Evolutionary conservation across 106 monocot species (phyloP), one percentile per base, ranked within the genome.

Genomic region (Hemerocallis citrina): DNA sequence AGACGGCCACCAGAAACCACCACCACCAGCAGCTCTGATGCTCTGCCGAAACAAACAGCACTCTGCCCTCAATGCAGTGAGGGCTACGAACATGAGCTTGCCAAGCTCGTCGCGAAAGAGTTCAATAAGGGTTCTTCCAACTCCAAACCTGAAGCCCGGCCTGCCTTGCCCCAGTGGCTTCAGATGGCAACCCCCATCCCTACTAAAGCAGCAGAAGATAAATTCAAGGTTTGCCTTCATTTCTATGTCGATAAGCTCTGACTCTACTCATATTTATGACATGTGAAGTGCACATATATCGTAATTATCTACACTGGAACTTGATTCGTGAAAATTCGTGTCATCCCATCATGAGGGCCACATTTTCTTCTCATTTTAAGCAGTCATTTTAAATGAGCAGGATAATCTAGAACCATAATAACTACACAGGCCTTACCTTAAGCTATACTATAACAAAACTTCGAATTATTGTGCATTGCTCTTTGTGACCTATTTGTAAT

Each of bases 121-220:
- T 74, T 71, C 40, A 77, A 84, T 57, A 86, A 79, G 36, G 59
- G 73, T 7, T 76, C 82, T 20, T 11, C 72, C 5, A 61, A 70
- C 35, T 72, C 64, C 5, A 63, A 59, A 9, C 59, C 68, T 0
- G 69, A 63, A 22, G 17, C 64, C 15, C 19, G 22, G 16, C 36
- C 52, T 22, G 28, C 61, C n/a, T 57, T 91, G 66, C 90, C 90
- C 34, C 86, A 71, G 32, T 96, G 95, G 95, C 68, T 95, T 23
- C 83, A 87, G 57, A 66, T 80, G 20, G 78, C 80, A 7, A 71
- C 68, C 16, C 73, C 62, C 16, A 43, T 65, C 70, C 33, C 44
- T 37, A 21, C n/a, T 9, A n/a, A 27, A 37, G 37, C 38, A 23
- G 35, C 63, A 15, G 12, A 64, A 34, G 44, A 64, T 41, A 60